These are phyloP conservation scores for Silene uniflora DNA, from an alignment of 148 eudicot species.

Conservation along the genomic window DNA sequence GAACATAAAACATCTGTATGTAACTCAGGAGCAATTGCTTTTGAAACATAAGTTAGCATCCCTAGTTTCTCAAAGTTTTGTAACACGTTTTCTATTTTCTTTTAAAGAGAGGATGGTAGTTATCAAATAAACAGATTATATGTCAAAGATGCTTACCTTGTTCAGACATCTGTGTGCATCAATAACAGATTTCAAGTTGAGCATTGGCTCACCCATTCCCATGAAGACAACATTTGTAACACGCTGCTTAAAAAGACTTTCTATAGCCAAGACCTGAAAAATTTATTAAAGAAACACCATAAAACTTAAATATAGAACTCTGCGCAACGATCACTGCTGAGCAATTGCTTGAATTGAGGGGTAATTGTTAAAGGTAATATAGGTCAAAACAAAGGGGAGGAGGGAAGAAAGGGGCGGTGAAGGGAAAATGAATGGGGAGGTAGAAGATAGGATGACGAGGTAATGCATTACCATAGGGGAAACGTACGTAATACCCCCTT, in stretches of 20 bases:
- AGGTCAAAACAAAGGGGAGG: neutral
- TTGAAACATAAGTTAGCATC: neutral
- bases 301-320: neutral
- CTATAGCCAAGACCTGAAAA: slow-evolving; percentile 89
- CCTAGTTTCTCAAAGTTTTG: neutral
- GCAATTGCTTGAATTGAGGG: neutral
- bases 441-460: too few species aligned
- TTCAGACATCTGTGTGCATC: slow-evolving; percentile 94
- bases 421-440: neutral
- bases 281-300: neutral
- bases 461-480: too few species aligned
- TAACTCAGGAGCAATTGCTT: slow-evolving; percentile 2
- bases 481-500: too few species aligned
- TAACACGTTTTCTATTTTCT: neutral
- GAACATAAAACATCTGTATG: neutral
- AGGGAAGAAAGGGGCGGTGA: neutral
- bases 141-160: slow-evolving; percentile 44
- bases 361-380: too few species aligned
- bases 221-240: slow-evolving; percentile 96
- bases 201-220: slow-evolving; percentile 99
- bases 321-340: neutral
- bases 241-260: slow-evolving; percentile 73
- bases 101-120: neutral
- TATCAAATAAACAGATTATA: neutral
- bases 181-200: slow-evolving; percentile 86